These are phyloP conservation scores for Sideroxylon spinosum DNA, from an alignment of 179 eudicot genomes.

Conservation along the genomic window DNA sequence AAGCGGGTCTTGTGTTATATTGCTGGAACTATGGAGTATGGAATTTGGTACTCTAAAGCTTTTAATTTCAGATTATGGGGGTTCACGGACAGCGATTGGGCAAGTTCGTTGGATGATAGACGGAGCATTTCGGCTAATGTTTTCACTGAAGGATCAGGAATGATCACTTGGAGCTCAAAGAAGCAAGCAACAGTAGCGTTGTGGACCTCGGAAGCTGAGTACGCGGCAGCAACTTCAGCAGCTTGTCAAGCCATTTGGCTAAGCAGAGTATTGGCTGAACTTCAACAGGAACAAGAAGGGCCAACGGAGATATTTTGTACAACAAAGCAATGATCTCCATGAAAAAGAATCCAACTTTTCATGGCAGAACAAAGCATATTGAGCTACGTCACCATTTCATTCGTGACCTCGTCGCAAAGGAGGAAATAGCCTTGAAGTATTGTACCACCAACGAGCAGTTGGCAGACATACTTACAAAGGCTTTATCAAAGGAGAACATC, in stretches of 20 bases:
- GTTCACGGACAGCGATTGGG: conserved; percentile 15
- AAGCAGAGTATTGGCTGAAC: neutral
- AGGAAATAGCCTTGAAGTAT: neutral
- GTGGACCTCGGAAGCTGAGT: neutral
- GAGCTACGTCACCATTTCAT: neutral
- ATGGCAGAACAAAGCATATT: neutral
- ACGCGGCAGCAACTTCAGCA: neutral
- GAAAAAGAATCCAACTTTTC: neutral
- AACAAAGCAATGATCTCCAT: neutral
- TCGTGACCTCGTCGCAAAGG: neutral
- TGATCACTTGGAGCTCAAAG: conserved; percentile 12
- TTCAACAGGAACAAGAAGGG: neutral
- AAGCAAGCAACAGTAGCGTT: neutral
- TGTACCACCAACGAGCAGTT: neutral
- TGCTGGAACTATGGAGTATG: no score
- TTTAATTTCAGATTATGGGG: conserved; percentile 8
- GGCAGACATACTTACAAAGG: neutral
- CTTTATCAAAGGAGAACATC: neutral
- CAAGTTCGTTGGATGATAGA: conserved; percentile 15
- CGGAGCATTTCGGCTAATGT: neutral
- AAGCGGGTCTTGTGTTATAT: no score
- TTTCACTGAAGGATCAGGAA: conserved; percentile 15
- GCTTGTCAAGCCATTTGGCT: conserved; percentile 11
- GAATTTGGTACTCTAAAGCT: neutral
- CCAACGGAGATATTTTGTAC: neutral